Evolutionary conservation across 495 filamentous ascomycete species (phyloP).

Genomic region (Lasiosphaeriaceae sp.): DNA sequence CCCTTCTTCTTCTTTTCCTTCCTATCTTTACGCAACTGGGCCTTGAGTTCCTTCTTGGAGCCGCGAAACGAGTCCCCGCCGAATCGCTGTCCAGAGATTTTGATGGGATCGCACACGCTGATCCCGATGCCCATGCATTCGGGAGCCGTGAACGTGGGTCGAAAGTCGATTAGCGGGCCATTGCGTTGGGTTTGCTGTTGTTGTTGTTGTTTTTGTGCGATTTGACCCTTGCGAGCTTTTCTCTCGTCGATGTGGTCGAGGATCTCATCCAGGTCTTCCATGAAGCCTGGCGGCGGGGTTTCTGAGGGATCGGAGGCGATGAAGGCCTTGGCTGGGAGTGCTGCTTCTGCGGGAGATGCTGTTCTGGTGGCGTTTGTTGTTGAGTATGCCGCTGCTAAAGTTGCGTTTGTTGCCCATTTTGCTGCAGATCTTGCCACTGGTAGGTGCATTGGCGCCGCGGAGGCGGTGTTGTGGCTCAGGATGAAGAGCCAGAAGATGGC

Average conservation of each 20-base stretch:
- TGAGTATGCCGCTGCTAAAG: too few relatives aligned
- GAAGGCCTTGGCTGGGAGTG: too few relatives aligned
- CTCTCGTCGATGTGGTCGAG: conserved; percentile 1
- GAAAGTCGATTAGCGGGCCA: conserved; percentile 1
- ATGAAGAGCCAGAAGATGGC: too few relatives aligned
- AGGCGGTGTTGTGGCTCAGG: too few relatives aligned
- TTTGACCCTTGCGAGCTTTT: not conserved
- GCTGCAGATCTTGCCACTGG: too few relatives aligned
- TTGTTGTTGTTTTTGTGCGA: not conserved
- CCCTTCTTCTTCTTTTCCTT: not conserved
- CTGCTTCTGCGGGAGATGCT: too few relatives aligned
- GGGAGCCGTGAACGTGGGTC: conserved; percentile 9
- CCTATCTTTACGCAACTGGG: not conserved
- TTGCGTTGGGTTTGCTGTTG: not conserved
- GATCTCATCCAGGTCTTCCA: conserved; percentile 3
- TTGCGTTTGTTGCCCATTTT: too few relatives aligned
- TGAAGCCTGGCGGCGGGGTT: not conserved
- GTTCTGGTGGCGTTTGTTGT: too few relatives aligned
- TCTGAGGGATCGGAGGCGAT: too few relatives aligned
- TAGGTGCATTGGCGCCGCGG: too few relatives aligned
- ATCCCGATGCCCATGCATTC: conserved; percentile 24
- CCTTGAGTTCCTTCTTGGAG: conserved; percentile 1
- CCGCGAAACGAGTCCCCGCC: too few relatives aligned
- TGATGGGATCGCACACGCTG: conserved; percentile 28
- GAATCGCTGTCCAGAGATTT: too few relatives aligned